Conservation (phyloP, 2,329 filamentous ascomycete species). For the Colletotrichum spinosum region DNA sequence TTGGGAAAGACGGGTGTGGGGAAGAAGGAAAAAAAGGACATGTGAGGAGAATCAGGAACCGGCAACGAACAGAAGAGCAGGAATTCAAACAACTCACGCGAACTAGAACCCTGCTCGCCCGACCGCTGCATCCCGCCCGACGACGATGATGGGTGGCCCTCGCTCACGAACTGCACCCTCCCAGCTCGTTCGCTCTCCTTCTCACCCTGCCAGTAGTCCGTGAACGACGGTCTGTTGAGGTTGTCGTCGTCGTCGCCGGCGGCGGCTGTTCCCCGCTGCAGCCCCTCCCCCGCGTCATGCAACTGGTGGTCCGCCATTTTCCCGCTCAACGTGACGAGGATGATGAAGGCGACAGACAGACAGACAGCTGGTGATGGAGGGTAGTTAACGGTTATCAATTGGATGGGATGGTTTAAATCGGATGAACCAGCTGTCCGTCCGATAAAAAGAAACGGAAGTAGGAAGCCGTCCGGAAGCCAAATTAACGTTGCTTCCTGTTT, state of each 20-base stretch:
- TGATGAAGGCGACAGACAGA: conserved; percentile 5
- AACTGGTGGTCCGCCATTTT: conserved; percentile 27
- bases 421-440: too few species aligned
- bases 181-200: conserved; percentile 51
- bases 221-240: conserved; percentile 56
- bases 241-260: conserved; percentile 29
- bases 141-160: conserved; percentile 39
- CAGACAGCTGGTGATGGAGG: too few species aligned
- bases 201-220: conserved; percentile 58
- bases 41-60: background rate
- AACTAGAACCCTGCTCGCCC: conserved; percentile 26
- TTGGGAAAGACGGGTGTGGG: background rate
- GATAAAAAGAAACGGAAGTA: too few species aligned
- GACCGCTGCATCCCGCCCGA: conserved; percentile 21
- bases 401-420: too few species aligned
- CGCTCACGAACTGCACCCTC: conserved; percentile 51
- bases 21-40: conserved; percentile 1
- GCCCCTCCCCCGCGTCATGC: conserved; percentile 16
- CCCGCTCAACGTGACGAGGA: background rate
- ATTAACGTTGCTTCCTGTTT: too few species aligned
- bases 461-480: too few species aligned
- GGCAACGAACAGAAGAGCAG: too few species aligned
- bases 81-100: background rate
- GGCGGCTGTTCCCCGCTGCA: conserved; percentile 7
- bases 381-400: too few species aligned